A percentile compares a stretch with the other conserved stretches of the same genome.
Evolutionary conservation across 2,329 filamentous ascomycete genomes (phyloP).

Genomic region (Colletotrichum kahawae): DNA sequence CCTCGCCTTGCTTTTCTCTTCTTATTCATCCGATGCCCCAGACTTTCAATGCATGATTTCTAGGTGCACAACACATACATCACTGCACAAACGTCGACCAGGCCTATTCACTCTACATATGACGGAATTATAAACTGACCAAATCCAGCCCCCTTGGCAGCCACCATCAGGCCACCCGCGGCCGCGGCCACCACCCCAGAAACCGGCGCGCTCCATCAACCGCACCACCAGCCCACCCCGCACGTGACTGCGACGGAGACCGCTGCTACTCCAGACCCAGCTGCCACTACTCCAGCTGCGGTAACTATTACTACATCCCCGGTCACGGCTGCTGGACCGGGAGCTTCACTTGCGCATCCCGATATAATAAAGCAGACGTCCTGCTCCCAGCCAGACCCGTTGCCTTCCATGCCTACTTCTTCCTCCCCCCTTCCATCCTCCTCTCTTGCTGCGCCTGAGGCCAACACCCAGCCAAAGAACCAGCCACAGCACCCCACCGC

Average conservation of each 20-base stretch:
- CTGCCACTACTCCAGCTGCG: slow-evolving; percentile 7
- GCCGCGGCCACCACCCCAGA: slow-evolving; percentile 17
- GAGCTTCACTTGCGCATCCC: slow-evolving; percentile 13
- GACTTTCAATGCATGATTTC: slow-evolving; percentile 1
- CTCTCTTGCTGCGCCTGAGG: slow-evolving; percentile 2
- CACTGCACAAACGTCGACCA: background rate
- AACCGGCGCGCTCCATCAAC: slow-evolving; percentile 14
- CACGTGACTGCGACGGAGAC: slow-evolving; percentile 4
- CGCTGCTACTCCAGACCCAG: slow-evolving; percentile 14
- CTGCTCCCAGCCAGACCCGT: background rate
- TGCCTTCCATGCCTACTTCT: background rate
- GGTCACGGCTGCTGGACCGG: background rate
- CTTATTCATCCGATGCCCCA: background rate
- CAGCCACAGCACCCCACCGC: background rate
- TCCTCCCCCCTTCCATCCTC: background rate
- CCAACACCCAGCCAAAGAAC: slow-evolving; percentile 1
- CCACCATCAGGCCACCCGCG: slow-evolving; percentile 18
- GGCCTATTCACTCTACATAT: background rate
- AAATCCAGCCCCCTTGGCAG: slow-evolving; percentile 15
- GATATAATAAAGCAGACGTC: slow-evolving; percentile 3
- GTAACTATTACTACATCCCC: background rate
- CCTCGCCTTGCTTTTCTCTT: background rate
- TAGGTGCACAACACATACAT: background rate
- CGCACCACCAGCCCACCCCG: slow-evolving; percentile 17
- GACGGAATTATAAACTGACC: slow-evolving; percentile 14